These are phyloP conservation scores for Physaria fendleri DNA, from an alignment of 345 rosid species.

Conservation along the genomic window DNA sequence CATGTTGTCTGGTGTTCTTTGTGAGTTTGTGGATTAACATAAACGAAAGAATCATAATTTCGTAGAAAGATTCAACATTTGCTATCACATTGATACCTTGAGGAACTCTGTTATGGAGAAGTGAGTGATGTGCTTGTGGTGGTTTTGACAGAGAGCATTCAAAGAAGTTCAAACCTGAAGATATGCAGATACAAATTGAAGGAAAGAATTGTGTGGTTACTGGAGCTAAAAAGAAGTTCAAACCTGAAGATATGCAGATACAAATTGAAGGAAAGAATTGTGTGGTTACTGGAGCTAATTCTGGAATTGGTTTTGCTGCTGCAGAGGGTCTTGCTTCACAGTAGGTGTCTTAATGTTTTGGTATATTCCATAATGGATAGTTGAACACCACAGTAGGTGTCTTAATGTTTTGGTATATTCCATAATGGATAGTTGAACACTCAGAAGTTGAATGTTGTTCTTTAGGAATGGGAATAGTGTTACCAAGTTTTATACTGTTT, in stretches of 20 bases:
- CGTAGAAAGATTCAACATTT: not conserved
- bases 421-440: not conserved
- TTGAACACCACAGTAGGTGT: too few relatives aligned
- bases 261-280: slow-evolving; percentile 65
- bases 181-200: slow-evolving; percentile 48
- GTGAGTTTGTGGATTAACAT: not conserved
- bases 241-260: slow-evolving; percentile 56
- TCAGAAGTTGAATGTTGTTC: not conserved
- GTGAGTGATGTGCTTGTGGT: not conserved
- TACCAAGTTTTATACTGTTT: not conserved
- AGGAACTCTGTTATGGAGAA: not conserved
- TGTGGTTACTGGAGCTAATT: slow-evolving; percentile 89
- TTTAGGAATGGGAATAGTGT: not conserved
- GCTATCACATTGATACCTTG: not conserved
- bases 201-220: slow-evolving; percentile 88
- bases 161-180: slow-evolving; percentile 61
- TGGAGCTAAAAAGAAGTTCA: slow-evolving; percentile 88
- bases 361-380: not conserved
- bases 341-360: slow-evolving; percentile 37
- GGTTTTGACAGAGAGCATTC: slow-evolving; percentile 52
- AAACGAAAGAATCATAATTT: not conserved
- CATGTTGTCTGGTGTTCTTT: not conserved
- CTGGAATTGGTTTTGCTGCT: slow-evolving; percentile 86
- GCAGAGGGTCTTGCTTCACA: slow-evolving; percentile 95
- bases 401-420: too few relatives aligned